Base-by-base conservation (phyloP, 2,329 filamentous ascomycete genomes). In the Sphaerostilbella broomeana region DNA sequence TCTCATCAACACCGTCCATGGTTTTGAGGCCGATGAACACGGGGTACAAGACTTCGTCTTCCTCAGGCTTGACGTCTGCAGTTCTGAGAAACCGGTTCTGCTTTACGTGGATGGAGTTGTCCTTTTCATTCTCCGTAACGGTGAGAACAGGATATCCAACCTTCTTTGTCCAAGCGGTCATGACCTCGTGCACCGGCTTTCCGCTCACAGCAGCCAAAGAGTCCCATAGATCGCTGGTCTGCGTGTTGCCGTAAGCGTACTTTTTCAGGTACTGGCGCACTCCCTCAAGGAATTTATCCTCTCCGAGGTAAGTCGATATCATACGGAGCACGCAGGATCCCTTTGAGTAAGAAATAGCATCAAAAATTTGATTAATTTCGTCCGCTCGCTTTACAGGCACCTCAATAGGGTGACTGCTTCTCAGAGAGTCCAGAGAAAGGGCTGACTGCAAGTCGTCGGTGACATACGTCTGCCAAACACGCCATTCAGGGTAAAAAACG, bases 341-440 rank as follows among this genome's bases (percentile, higher is more conserved):
- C 69, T 97, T 97, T 40, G 87, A 89, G 66, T 97, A 97, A 1
- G 90, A 95, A 50, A 97, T 97, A 47, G 88, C 86, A 59, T 97
- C 90, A 53, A 97, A 97, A 51, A 97, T 97, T 67, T 97, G 89
- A 65, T 95, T 95, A 61, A 97, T 89, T 64, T 97, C 88, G 52
- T 94, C 88, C 19, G 89, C 89, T 43, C 85, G 82, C 73, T 95
- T 94, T 47, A 97, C 88, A 2, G 90, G 90, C 1, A 95, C 89
- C 62, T 97, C 90, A 43, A 97, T 94, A 5, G 90, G 90, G 61
- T 97, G 90, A 56, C 87, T 94, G 75, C 88, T 95, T 52, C 90
- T 80, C 38, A 97, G 69, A 4, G 89, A 94, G 61, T 97, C 90
- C 5, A 97, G 75, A 16, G 82, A 81, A 25, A 97, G 72, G 2